Percentiles rank a stretch among this genome's conserved stretches.
These are phyloP conservation scores for Trichoderma koningiopsis DNA, from an alignment of 2,329 filamentous ascomycete genomes.

Conservation along the genomic window DNA sequence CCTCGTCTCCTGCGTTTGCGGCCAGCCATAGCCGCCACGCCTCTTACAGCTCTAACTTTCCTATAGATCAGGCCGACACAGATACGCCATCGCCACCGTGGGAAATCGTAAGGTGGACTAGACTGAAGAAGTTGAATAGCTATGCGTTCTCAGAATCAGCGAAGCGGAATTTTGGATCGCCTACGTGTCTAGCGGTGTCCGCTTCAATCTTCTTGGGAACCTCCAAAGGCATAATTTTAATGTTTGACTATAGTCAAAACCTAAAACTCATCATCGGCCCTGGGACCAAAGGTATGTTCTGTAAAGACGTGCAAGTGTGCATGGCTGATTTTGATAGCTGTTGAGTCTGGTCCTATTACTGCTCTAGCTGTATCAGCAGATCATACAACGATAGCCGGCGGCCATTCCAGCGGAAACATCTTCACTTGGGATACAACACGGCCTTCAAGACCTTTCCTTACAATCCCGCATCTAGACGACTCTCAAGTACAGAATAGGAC, in stretches of 20 bases:
- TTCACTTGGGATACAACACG: constrained; percentile 94
- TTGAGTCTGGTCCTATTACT: constrained; percentile 87
- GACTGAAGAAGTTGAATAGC: constrained; percentile 81
- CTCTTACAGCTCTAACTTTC: constrained; percentile 72
- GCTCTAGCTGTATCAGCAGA: constrained; percentile 90
- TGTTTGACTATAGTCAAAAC: constrained; percentile 97
- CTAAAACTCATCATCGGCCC: constrained; percentile 91
- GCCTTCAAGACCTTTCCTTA: constrained; percentile 83
- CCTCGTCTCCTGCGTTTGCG: constrained; percentile 76
- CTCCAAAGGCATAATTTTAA: constrained; percentile 87
- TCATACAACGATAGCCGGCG: constrained; percentile 86
- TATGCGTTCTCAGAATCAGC: constrained; percentile 93
- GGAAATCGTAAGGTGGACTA: constrained; percentile 97
- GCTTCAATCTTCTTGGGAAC: constrained; percentile 89
- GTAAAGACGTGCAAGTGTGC: background rate
- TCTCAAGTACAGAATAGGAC: constrained; percentile 64
- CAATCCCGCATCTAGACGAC: constrained; percentile 76
- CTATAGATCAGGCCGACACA: constrained; percentile 62
- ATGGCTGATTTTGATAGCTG: constrained; percentile 57
- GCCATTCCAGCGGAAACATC: constrained; percentile 86
- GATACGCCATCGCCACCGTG: constrained; percentile 81
- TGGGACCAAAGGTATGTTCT: constrained; percentile 74
- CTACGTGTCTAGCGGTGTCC: constrained; percentile 86
- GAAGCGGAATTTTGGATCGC: constrained; percentile 86
- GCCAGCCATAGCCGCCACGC: constrained; percentile 77